Conservation (phyloP, 352 stramenopile species). For the Achlya hypogyna region DNA sequence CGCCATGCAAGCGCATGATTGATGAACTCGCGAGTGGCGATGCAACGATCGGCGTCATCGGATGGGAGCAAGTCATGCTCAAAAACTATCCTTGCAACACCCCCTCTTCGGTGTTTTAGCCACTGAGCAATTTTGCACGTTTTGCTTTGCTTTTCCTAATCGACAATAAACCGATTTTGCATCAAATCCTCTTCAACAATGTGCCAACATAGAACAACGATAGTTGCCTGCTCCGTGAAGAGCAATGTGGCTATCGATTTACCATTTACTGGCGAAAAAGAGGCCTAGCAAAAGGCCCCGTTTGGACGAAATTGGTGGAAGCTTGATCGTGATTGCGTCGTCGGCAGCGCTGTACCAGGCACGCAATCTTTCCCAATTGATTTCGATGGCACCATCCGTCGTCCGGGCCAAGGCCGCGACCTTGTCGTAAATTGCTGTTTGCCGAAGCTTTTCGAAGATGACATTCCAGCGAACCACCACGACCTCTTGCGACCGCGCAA, state of each 20-base stretch:
- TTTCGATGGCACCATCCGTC: not conserved
- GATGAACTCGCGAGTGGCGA: constrained; percentile 28
- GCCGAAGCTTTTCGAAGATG: not conserved
- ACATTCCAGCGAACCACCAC: not conserved
- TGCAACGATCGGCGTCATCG: not conserved
- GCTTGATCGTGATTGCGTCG: not conserved
- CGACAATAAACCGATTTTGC: too few species aligned
- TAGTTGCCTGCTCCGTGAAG: not conserved
- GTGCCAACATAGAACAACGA: too few species aligned
- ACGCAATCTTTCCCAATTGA: not conserved
- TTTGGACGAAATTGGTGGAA: not conserved
- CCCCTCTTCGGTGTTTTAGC: too few species aligned
- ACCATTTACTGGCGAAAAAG: not conserved
- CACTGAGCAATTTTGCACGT: too few species aligned
- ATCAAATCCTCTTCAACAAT: too few species aligned
- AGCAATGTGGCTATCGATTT: not conserved
- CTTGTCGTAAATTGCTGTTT: not conserved
- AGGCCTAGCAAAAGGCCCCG: not conserved
- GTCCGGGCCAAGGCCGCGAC: not conserved
- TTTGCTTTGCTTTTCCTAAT: too few species aligned
- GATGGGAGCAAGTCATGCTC: not conserved
- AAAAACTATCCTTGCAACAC: not conserved
- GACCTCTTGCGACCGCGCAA: not conserved
- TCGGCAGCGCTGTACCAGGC: not conserved
- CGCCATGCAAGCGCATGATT: constrained; percentile 38